Evolutionary conservation across 78 protist genomes (phyloP).

Genomic region (Bodo saltans): DNA sequence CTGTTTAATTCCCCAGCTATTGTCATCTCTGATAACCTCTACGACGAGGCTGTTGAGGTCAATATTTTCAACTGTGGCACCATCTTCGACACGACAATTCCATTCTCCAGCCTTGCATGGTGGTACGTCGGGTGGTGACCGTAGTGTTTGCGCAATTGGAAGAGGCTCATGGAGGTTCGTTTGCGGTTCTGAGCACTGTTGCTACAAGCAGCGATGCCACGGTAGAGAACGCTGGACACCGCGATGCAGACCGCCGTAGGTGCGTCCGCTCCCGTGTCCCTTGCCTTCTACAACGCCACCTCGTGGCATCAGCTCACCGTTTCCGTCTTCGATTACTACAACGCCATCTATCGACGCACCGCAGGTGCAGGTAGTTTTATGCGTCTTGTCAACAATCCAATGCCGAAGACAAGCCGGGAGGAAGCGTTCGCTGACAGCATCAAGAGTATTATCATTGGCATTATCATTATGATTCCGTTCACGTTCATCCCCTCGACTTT

Average conservation of each 20-base stretch:
- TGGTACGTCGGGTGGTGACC: background rate
- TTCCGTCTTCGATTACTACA: background rate
- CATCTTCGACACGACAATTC: background rate
- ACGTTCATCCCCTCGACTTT: slow-evolving; percentile 19
- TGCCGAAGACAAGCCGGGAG: background rate
- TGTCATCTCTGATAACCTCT: background rate
- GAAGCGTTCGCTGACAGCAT: background rate
- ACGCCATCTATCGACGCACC: background rate
- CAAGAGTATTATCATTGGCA: background rate
- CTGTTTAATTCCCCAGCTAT: background rate
- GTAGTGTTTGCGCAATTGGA: background rate
- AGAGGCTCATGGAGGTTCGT: background rate
- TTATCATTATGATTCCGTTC: slow-evolving; percentile 34
- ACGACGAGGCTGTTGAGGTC: background rate
- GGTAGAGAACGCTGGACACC: too few species aligned
- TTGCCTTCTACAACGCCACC: background rate
- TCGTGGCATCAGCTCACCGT: background rate
- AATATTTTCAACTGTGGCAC: background rate
- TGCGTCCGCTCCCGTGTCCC: background rate
- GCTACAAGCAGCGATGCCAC: too few species aligned
- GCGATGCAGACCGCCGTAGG: background rate
- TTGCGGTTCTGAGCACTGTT: background rate
- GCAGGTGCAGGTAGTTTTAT: background rate
- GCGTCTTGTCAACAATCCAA: background rate
- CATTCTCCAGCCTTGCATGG: background rate